Conservation (phyloP, 2,329 filamentous ascomycete genomes). For the Xylariales sp. region DNA sequence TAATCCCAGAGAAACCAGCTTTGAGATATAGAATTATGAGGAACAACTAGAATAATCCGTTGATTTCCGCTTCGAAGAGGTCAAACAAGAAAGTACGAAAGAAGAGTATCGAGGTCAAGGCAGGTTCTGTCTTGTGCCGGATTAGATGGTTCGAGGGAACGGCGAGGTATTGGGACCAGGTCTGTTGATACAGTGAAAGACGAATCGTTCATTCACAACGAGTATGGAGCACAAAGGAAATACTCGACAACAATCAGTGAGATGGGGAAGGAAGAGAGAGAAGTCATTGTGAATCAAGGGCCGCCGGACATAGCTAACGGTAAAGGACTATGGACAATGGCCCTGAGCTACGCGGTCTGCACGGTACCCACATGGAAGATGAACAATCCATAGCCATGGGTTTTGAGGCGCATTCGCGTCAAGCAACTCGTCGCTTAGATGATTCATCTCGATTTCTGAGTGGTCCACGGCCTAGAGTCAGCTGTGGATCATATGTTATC, state of each 20-base stretch:
- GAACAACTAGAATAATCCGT: constrained; percentile 2
- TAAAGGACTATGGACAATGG: constrained; percentile 6
- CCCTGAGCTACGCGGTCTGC: neutral
- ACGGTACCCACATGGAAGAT: constrained; percentile 1
- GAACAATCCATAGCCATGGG: constrained; percentile 7
- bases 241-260: constrained; percentile 14
- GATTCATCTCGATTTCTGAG: constrained; percentile 15
- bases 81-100: neutral
- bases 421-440: constrained; percentile 12
- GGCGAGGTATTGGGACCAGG: constrained; percentile 14
- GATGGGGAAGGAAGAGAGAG: constrained; percentile 11
- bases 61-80: constrained; percentile 6
- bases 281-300: constrained; percentile 16
- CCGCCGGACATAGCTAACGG: neutral
- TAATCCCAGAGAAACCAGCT: constrained; percentile 20
- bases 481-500: neutral
- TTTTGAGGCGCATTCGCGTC: constrained; percentile 8
- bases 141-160: neutral
- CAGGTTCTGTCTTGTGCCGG: neutral
- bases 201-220: constrained; percentile 7
- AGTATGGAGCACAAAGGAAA: constrained; percentile 17
- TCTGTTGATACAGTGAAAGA: constrained; percentile 13
- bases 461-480: constrained; percentile 14
- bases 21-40: constrained; percentile 15
- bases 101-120: neutral